Percentiles rank a stretch among this genome's conserved stretches.
These are phyloP conservation scores for Erysimum pusillum DNA, from an alignment of 441 rosid genomes.

Conservation along the genomic window DNA sequence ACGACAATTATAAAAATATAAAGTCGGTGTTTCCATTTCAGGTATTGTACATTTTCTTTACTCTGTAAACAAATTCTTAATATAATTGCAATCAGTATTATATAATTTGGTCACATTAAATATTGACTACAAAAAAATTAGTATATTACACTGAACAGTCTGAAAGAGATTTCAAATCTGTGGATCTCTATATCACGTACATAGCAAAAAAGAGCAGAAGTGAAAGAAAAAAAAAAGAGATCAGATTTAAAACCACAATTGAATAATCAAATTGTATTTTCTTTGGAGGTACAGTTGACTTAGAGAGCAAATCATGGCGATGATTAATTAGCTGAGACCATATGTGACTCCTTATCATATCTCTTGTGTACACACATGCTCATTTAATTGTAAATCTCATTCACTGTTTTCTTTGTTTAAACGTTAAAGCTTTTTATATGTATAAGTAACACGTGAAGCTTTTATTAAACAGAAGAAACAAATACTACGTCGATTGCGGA, in stretches of 20 bases:
- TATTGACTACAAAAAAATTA: too few relatives aligned
- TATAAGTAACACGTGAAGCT: background rate
- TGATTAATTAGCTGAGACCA: constrained; percentile 35
- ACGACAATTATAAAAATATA: constrained; percentile 10
- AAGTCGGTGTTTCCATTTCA: constrained; percentile 10
- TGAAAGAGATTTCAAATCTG: background rate
- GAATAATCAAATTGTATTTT: too few relatives aligned
- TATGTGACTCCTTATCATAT: constrained; percentile 13
- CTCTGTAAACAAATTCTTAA: background rate
- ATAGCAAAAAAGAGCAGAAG: too few relatives aligned
- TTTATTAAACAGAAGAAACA: constrained; percentile 21
- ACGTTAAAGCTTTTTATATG: background rate
- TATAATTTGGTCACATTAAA: background rate
- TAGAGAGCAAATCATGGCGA: constrained; percentile 44
- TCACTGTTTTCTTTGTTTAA: constrained; percentile 4
- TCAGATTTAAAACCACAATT: too few relatives aligned
- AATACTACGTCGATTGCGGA: constrained; percentile 13
- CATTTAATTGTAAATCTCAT: constrained; percentile 36
- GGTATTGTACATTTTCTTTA: background rate
- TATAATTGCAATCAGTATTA: too few relatives aligned
- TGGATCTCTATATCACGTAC: background rate
- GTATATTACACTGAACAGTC: background rate
- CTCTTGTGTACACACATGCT: constrained; percentile 36
- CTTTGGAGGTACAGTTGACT: background rate
- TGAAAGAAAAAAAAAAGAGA: too few relatives aligned